phyloP scores from a whole-genome alignment of 2,329 filamentous ascomycete genomes.

The Anisogramma anomala region DNA sequence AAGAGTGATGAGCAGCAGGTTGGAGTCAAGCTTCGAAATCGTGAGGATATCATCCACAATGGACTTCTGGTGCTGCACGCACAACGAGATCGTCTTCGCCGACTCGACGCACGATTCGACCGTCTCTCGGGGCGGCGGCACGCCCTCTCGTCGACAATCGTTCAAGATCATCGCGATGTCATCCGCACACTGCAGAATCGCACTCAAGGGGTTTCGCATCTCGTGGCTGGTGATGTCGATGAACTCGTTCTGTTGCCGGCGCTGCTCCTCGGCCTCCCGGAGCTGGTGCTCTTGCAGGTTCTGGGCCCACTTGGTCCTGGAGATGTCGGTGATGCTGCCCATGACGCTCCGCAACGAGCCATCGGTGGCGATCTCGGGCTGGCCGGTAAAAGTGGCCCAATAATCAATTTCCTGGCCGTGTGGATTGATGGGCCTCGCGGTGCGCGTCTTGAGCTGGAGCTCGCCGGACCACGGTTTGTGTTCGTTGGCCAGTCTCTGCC shows the following conservation, averaged over 20 bases:
- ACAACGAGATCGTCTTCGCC: slow-evolving; percentile 44
- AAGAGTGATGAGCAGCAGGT: slow-evolving; percentile 43
- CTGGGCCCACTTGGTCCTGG: slow-evolving; percentile 32
- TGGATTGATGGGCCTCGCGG: slow-evolving; percentile 21
- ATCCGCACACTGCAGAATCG: slow-evolving; percentile 46
- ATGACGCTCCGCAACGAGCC: slow-evolving; percentile 27
- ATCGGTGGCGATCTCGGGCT: slow-evolving; percentile 23
- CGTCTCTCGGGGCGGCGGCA: slow-evolving; percentile 20
- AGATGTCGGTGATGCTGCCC: slow-evolving; percentile 33
- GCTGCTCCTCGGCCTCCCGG: slow-evolving; percentile 26
- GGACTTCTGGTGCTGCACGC: slow-evolving; percentile 45
- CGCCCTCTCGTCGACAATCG: slow-evolving; percentile 18
- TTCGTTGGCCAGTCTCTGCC: slow-evolving; percentile 26
- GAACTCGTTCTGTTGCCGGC: slow-evolving; percentile 43
- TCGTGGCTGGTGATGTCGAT: slow-evolving; percentile 41
- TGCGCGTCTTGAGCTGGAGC: slow-evolving; percentile 28
- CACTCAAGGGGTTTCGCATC: slow-evolving; percentile 42
- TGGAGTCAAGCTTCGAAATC: slow-evolving; percentile 41
- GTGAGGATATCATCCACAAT: slow-evolving; percentile 39
- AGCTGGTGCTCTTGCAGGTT: slow-evolving; percentile 26
- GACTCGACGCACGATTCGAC: slow-evolving; percentile 40
- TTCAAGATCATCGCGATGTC: slow-evolving; percentile 31
- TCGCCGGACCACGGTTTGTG: slow-evolving; percentile 28
- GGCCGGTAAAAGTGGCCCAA: slow-evolving; percentile 31
- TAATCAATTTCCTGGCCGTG: slow-evolving; percentile 29